Conservation (phyloP, 2,329 filamentous ascomycete genomes). For the Allantophomopsis cytisporea region DNA sequence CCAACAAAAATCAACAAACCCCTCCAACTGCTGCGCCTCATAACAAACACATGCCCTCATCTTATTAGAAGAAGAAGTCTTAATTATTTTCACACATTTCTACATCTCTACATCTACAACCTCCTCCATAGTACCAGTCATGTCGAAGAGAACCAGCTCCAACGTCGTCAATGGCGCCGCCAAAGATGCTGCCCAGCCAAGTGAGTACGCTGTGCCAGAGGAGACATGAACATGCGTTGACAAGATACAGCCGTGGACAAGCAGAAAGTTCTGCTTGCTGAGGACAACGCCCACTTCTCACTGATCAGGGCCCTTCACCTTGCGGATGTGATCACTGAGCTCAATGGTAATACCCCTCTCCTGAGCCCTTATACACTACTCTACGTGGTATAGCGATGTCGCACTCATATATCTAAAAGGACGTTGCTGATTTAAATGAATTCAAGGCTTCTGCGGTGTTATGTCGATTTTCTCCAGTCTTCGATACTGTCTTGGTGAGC, state of each 20-base stretch:
- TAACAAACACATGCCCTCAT: too few species aligned
- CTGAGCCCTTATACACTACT: not conserved
- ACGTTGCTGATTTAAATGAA: not conserved
- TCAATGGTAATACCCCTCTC: constrained; percentile 44
- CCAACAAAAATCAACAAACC: too few species aligned
- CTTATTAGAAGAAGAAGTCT: too few species aligned
- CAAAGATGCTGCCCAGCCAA: not conserved
- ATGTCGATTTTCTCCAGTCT: constrained; percentile 95
- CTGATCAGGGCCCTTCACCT: constrained; percentile 59
- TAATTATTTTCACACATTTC: not conserved
- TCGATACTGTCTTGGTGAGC: constrained; percentile 74
- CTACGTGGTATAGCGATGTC: not conserved
- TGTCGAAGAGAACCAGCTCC: not conserved
- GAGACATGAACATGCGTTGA: not conserved
- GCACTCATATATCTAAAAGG: too few species aligned
- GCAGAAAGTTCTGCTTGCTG: constrained; percentile 59
- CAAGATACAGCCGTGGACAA: constrained; percentile 47
- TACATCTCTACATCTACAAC: not conserved
- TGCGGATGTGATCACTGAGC: constrained; percentile 70
- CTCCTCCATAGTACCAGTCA: not conserved
- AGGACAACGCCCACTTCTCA: constrained; percentile 61
- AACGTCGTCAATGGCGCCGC: not conserved
- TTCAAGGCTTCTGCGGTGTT: constrained; percentile 66
- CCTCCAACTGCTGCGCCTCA: too few species aligned
- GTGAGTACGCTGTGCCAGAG: not conserved